These are phyloP conservation scores for Yueomyces sinensis DNA, from an alignment of 805 yeast genomes.

Conservation along the genomic window DNA sequence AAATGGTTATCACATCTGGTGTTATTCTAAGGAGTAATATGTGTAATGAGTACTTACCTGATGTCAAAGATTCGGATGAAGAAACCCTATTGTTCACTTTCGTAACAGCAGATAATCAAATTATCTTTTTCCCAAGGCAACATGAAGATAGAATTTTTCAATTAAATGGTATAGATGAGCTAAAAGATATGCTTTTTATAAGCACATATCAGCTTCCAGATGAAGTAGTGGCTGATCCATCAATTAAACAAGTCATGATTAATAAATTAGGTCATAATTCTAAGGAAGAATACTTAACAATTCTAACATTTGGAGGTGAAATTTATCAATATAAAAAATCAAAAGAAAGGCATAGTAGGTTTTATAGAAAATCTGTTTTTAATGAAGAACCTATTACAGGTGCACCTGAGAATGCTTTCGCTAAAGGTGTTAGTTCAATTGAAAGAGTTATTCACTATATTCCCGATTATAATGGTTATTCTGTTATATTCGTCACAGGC, in stretches of 20 bases:
- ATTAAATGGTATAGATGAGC: slow-evolving; percentile 24
- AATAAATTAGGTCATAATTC: slow-evolving; percentile 49
- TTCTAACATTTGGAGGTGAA: slow-evolving; percentile 75
- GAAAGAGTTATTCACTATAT: slow-evolving; percentile 56
- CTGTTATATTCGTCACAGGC: slow-evolving; percentile 61
- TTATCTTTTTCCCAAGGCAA: slow-evolving; percentile 48
- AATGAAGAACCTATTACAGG: slow-evolving; percentile 43
- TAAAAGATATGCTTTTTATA: slow-evolving; percentile 28
- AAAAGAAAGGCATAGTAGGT: slow-evolving; percentile 11
- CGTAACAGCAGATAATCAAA: slow-evolving; percentile 66
- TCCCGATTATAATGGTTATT: slow-evolving; percentile 42
- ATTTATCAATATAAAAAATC: slow-evolving; percentile 50
- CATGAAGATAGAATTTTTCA: slow-evolving; percentile 29
- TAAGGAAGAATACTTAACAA: slow-evolving; percentile 51
- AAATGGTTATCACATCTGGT: slow-evolving; percentile 55
- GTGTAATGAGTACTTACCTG: slow-evolving; percentile 28
- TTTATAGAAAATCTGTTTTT: slow-evolving; percentile 14
- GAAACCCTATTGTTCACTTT: slow-evolving; percentile 38
- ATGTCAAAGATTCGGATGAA: slow-evolving; percentile 12
- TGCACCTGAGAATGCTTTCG: slow-evolving; percentile 68
- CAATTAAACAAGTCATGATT: slow-evolving; percentile 53
- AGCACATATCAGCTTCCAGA: slow-evolving; percentile 23
- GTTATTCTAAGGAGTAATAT: slow-evolving; percentile 41
- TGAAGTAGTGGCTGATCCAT: slow-evolving; percentile 51
- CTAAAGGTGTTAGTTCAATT: slow-evolving; percentile 45